Base-by-base conservation (phyloP, 495 filamentous ascomycete genomes). In the Xylaria acuta region DNA sequence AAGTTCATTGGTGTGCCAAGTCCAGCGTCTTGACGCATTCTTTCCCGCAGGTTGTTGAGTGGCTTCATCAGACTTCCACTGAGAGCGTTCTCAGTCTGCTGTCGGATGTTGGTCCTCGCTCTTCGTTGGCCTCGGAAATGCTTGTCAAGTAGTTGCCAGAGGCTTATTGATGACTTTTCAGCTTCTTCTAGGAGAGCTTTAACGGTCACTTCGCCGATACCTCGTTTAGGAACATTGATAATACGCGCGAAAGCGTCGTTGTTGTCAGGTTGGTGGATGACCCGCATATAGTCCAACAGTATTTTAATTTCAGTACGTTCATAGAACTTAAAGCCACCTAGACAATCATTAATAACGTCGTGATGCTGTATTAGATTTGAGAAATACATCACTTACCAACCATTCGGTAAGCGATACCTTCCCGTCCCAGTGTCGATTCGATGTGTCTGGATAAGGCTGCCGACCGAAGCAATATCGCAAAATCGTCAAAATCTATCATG, bases 381-480 rank as follows among this genome's bases (percentile, higher is more conserved):
- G 69, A 27, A 45, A 36, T 27, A 75, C 38, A 60, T 36, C 60
- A 80, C 82, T 67, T 77, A 75, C 93, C 97, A 63, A 98, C 92
- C 97, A 98, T 98, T 40, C 90, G 90, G 80, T 99, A 99, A 0
- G 94, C 87, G 40, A 99, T 89, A 1, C 97, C 97, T 11, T 90
- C 89, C 77, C 92, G 94, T 5, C 94, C 94, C 72, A 98, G 87
- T 14, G 91, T 91, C 18, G 88, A 87, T 79, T 99, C 97, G 58
- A 98, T 91, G 41, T 92, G 89, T 34, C 94, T 87, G 0, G 97
- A 98, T 51, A 98, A 83, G 3, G 89, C 85, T 0, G 96, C 92
- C 6, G 94, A 95, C 5, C 97, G 89, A 53, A 99, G 87, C 16
- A 99, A 82, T 25, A 99, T 91, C 0, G 94, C 94, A 73, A 95